phyloP scores from a whole-genome alignment of 2,329 filamentous ascomycete genomes.

The Pseudogymnoascus sp. region DNA sequence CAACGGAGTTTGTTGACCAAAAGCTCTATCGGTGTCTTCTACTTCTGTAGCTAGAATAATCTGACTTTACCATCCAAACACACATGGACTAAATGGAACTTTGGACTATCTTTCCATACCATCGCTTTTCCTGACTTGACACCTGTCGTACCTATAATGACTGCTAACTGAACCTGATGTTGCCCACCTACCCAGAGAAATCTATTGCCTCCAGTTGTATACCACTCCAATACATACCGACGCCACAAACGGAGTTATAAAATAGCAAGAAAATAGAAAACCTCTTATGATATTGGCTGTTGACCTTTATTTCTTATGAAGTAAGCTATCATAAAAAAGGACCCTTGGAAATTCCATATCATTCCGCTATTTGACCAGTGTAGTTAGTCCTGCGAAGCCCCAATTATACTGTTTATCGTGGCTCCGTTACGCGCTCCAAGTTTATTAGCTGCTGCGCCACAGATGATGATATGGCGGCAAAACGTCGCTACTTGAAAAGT shows the following conservation, averaged over 20 bases:
- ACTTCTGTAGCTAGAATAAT: slow-evolving; percentile 7
- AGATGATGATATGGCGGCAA: slow-evolving; percentile 5
- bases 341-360: not conserved
- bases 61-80: not conserved
- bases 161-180: not conserved
- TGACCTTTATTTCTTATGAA: not conserved
- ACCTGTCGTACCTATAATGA: not conserved
- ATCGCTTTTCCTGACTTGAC: not conserved
- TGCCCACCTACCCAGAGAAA: not conserved
- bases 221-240: not conserved
- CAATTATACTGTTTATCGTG: not conserved
- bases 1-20: not conserved
- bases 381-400: not conserved
- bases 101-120: not conserved
- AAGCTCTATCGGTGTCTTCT: not conserved
- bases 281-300: not conserved
- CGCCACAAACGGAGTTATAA: not conserved
- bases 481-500: not conserved
- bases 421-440: not conserved
- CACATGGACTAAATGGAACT: not conserved
- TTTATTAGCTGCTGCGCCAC: not conserved
- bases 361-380: not conserved
- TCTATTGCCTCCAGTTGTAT: not conserved
- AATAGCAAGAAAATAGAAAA: not conserved
- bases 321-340: not conserved